Percentiles rank a stretch among this genome's conserved stretches.
Evolutionary conservation across 2,329 filamentous ascomycete genomes (phyloP).

Genomic region (Alternaria hordeiaustralica): DNA sequence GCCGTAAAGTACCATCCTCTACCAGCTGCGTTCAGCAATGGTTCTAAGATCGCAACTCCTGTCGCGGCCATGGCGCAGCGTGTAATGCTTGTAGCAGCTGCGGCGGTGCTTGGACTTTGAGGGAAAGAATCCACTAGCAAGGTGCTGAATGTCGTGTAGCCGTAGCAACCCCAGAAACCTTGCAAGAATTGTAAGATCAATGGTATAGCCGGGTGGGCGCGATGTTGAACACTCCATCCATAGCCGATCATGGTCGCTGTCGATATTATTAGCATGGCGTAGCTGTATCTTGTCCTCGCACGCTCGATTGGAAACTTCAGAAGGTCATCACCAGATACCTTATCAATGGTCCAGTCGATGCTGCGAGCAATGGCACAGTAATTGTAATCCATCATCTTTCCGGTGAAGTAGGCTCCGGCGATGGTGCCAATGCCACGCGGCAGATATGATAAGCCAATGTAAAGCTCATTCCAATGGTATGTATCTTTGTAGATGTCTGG

Average conservation of each 20-base stretch:
- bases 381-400: background rate
- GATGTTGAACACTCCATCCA: background rate
- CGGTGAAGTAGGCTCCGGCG: background rate
- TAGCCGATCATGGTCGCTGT: background rate
- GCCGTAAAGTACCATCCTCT: conserved; percentile 1
- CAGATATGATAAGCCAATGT: background rate
- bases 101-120: background rate
- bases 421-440: background rate
- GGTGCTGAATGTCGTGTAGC: background rate
- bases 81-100: background rate
- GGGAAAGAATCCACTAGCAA: background rate
- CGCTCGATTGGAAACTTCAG: background rate
- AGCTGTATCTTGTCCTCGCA: background rate
- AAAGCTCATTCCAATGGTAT: background rate
- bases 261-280: background rate
- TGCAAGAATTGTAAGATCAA: background rate
- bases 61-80: background rate
- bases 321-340: background rate
- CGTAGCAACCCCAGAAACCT: background rate
- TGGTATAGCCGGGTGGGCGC: background rate
- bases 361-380: background rate
- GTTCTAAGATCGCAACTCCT: background rate
- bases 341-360: background rate
- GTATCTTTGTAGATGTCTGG: background rate
- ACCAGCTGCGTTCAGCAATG: background rate